Percentiles rank a stretch among this genome's conserved stretches.
Conservation (phyloP, 2,329 filamentous ascomycete genomes). For the Dothistroma pini region DNA sequence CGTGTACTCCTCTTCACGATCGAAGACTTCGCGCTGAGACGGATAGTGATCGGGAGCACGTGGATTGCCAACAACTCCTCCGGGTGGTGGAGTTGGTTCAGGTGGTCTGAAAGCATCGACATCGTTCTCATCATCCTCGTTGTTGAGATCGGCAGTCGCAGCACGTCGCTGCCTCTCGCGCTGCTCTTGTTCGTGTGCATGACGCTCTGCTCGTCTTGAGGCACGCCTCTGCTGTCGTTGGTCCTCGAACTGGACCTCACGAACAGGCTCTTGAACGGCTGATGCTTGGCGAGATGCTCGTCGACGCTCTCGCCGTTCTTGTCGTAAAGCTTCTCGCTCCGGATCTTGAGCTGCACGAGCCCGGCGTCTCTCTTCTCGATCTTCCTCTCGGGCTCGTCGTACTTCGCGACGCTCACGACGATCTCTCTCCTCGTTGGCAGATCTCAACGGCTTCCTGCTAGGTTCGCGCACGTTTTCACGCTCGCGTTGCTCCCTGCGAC, state of each 20-base stretch:
- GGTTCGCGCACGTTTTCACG: neutral
- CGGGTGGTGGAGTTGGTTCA: neutral
- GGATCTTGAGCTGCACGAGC: neutral
- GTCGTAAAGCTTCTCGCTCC: neutral
- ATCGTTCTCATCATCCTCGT: neutral
- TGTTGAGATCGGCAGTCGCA: neutral
- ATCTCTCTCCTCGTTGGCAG: neutral
- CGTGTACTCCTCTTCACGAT: neutral
- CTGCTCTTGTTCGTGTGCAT: neutral
- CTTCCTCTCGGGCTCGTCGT: neutral
- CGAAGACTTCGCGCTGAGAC: neutral
- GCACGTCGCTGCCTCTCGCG: neutral
- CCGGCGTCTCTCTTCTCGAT: neutral
- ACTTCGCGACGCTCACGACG: neutral
- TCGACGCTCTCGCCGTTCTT: conserved; percentile 1
- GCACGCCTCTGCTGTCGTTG: conserved; percentile 5
- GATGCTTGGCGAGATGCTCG: conserved; percentile 1
- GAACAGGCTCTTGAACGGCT: conserved; percentile 5
- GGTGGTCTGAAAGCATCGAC: neutral
- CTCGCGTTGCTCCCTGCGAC: neutral
- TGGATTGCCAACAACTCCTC: neutral
- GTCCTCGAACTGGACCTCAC: conserved; percentile 4
- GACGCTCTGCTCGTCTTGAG: conserved; percentile 6
- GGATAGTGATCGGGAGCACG: neutral
- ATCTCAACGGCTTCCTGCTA: neutral